Evolutionary conservation across 2,329 filamentous ascomycete species (phyloP).

Genomic region (Botrytis cinerea): DNA sequence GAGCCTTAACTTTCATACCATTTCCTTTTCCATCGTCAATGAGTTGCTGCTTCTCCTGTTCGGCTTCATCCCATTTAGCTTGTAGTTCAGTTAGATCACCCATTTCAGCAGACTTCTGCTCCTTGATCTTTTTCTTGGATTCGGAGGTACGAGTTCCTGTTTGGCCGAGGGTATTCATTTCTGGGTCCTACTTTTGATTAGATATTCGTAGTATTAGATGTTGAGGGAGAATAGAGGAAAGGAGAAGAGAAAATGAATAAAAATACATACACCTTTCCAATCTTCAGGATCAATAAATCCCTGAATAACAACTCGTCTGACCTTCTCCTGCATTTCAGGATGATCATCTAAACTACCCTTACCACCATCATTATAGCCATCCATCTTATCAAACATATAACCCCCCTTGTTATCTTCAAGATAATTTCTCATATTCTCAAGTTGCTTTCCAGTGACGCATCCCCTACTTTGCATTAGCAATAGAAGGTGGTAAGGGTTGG

Average conservation of each 20-base stretch:
- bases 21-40: slow-evolving; percentile 23
- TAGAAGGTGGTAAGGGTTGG: neutral
- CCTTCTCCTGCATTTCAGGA: slow-evolving; percentile 69
- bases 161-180: slow-evolving; percentile 41
- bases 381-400: slow-evolving; percentile 45
- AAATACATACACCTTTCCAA: slow-evolving; percentile 76
- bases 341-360: slow-evolving; percentile 52
- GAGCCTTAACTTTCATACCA: slow-evolving; percentile 35
- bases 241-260: neutral
- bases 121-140: slow-evolving; percentile 33
- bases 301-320: slow-evolving; percentile 69
- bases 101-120: slow-evolving; percentile 28
- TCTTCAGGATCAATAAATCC: slow-evolving; percentile 84
- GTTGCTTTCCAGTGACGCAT: slow-evolving; percentile 76
- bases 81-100: slow-evolving; percentile 28
- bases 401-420: slow-evolving; percentile 53
- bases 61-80: slow-evolving; percentile 25
- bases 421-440: slow-evolving; percentile 64
- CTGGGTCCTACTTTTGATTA: slow-evolving; percentile 37
- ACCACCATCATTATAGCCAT: slow-evolving; percentile 77
- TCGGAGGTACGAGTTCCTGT: slow-evolving; percentile 34
- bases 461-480: slow-evolving; percentile 60
- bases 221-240: neutral
- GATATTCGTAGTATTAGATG: neutral
- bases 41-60: slow-evolving; percentile 3